Evolutionary conservation across 2,329 filamentous ascomycete genomes (phyloP).

Genomic region (Colletotrichum spinosum): DNA sequence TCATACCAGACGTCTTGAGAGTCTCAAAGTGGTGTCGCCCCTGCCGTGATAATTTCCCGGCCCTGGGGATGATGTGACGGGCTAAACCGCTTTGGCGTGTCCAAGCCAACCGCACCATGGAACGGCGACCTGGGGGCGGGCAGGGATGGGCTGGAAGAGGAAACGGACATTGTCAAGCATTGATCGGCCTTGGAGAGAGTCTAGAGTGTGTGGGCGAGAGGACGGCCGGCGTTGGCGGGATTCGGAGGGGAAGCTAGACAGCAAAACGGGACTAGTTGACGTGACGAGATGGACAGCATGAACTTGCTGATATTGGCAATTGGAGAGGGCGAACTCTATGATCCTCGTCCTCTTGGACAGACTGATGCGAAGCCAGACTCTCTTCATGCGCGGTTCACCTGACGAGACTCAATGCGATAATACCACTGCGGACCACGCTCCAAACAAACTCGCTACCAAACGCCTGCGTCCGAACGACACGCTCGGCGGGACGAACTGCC

Average conservation of each 20-base stretch:
- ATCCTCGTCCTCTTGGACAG: no score
- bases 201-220: no score
- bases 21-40: conserved; percentile 28
- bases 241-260: no score
- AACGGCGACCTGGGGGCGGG: conserved; percentile 15
- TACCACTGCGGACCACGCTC: neutral
- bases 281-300: neutral
- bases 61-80: conserved; percentile 33
- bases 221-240: no score
- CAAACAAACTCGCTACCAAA: conserved; percentile 9
- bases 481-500: conserved; percentile 18
- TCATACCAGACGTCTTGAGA: conserved; percentile 29
- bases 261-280: no score
- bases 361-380: no score
- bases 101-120: conserved; percentile 34
- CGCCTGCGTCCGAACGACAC: conserved; percentile 2
- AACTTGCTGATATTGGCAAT: neutral
- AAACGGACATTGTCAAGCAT: neutral
- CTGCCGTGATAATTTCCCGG: conserved; percentile 38
- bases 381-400: conserved; percentile 4
- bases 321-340: no score
- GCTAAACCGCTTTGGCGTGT: conserved; percentile 36
- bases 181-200: no score
- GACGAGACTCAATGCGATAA: neutral
- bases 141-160: conserved; percentile 2